Base-by-base conservation (phyloP, 2,329 filamentous ascomycete genomes). In the Xylaria sp. region DNA sequence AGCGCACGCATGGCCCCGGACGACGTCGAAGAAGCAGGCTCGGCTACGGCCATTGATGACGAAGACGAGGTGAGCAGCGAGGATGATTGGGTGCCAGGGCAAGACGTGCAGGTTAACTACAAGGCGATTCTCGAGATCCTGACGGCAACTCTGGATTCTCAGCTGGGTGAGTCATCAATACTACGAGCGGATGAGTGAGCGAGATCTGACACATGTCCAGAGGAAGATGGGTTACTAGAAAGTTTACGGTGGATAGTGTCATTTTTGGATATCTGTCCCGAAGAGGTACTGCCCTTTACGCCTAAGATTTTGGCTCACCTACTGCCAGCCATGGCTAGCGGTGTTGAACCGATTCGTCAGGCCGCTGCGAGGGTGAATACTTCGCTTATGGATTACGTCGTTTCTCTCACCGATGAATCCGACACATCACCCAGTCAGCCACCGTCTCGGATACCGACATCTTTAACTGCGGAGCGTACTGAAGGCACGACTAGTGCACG, bases 201-300 rank as follows among this genome's bases (percentile, higher is more conserved):
- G 25, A 48, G 19, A 35, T 62, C 65, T 71, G 60, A 71, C 55
- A 54, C n/a, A 19, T 33, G 15, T 41, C 68, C 73, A 89, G 93
- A 97, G 74, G 93, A 98, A 74, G 92, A 97, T 71, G 93, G 96
- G 66, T 85, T 97, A 44, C 83, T 97, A 38, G 96, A 96, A 54
- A 93, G 93, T 3, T 81, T 99, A 27, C 87, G 92, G 64, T 99
- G 95, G 95, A 93, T 99, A 66, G 93, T 97, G 67, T 91, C 90
- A 62, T 97, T 99, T 74, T 90, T 99, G 68, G 93, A 98, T 66
- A 98, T 99, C 46, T 97, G 93, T 70, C 94, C 95, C 0, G 95
- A 97, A 73, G 95, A 99, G 72, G 96, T 99, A 3, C 83, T 99
- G 41, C 91, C 91, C 3, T 98, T 98, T 75, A 95, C 96, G 0